Evolutionary conservation across 768 basidiomycete species (phyloP).

Genomic region (Gymnopilus dilepis): DNA sequence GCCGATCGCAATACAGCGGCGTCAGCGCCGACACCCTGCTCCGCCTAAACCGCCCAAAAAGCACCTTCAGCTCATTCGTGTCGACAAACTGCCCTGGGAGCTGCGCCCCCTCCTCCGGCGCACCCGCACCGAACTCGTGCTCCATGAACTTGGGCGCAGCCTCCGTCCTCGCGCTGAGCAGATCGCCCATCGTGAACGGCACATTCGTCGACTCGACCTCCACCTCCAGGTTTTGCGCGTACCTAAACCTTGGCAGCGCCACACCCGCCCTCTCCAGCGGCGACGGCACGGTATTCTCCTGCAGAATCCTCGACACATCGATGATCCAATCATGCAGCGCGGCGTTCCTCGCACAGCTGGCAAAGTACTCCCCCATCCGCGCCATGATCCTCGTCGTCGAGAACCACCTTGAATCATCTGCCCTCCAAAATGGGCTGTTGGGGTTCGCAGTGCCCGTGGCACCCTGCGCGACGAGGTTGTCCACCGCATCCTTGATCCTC

Average conservation of each 20-base stretch:
- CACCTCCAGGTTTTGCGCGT: not conserved
- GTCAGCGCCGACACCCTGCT: slow-evolving; percentile 1
- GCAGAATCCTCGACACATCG: slow-evolving; percentile 2
- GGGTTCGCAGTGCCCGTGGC: slow-evolving; percentile 17
- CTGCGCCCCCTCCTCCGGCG: not conserved
- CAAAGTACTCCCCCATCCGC: slow-evolving; percentile 16
- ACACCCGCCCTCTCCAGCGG: not conserved
- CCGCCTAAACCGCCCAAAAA: slow-evolving; percentile 7
- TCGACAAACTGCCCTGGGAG: not conserved
- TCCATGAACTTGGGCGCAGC: not conserved
- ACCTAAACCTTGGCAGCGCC: not conserved
- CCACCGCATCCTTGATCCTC: slow-evolving; percentile 3
- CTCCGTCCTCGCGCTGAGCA: not conserved
- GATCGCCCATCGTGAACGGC: not conserved
- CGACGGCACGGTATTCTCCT: not conserved
- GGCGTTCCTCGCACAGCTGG: slow-evolving; percentile 19
- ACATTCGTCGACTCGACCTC: not conserved
- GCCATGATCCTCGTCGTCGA: slow-evolving; percentile 9
- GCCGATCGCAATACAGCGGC: slow-evolving; percentile 11
- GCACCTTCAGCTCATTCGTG: not conserved
- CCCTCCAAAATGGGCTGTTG: not conserved
- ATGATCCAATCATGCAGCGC: slow-evolving; percentile 13
- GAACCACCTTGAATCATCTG: slow-evolving; percentile 15
- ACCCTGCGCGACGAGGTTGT: slow-evolving; percentile 20
- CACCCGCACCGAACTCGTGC: not conserved